Evolutionary conservation across 129 eudicot species (phyloP).

Genomic region (Daucus carota): DH1_v3.0 NC_030384.2:44314001-44314500

Average conservation of each 20-base stretch:
- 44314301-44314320: constrained; percentile 56
- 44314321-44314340: constrained; percentile 38
- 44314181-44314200: constrained; percentile 34
- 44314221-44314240: constrained; percentile 60
- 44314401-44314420: constrained; percentile 47
- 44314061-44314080: constrained; percentile 28
- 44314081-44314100: constrained; percentile 33
- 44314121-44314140: constrained; percentile 62
- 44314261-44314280: constrained; percentile 28
- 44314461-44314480: constrained; percentile 36
- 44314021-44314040: background rate
- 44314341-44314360: constrained; percentile 19
- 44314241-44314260: constrained; percentile 49
- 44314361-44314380: constrained; percentile 55
- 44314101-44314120: constrained; percentile 61
- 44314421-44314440: constrained; percentile 46
- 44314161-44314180: constrained; percentile 33
- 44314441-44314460: constrained; percentile 49
- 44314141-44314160: constrained; percentile 59
- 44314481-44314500: constrained; percentile 32
- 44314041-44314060: background rate
- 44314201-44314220: constrained; percentile 65
- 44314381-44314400: constrained; percentile 54
- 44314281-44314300: constrained; percentile 51
- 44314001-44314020: too few species aligned